These are phyloP conservation scores for Lepidium africanum DNA, from an alignment of 345 rosid species.

Conservation along the genomic window DNA sequence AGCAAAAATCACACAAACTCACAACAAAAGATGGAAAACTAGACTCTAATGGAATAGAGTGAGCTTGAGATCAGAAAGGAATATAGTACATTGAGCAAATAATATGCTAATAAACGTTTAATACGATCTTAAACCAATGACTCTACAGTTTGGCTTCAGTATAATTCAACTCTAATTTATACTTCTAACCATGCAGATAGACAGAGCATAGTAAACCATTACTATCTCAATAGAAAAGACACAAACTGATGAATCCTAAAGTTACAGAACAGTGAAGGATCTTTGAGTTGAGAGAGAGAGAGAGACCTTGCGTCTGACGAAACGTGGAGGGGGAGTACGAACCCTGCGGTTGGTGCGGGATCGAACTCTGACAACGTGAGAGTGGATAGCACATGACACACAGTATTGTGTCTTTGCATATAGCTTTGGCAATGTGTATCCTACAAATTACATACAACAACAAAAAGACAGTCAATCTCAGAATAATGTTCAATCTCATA, in stretches of 20 bases:
- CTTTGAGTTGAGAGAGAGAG: neutral
- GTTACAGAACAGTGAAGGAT: neutral
- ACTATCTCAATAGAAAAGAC: too few relatives aligned
- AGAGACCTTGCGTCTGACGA: slow-evolving; percentile 67
- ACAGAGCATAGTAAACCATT: too few relatives aligned
- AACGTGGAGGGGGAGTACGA: slow-evolving; percentile 88
- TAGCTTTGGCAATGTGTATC: slow-evolving; percentile 70
- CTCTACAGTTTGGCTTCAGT: too few relatives aligned
- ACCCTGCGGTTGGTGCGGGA: slow-evolving; percentile 78
- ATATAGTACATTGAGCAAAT: too few relatives aligned
- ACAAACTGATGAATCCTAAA: too few relatives aligned
- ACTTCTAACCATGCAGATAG: too few relatives aligned
- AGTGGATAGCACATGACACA: slow-evolving; percentile 94
- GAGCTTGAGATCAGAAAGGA: too few relatives aligned
- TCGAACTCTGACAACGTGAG: slow-evolving; percentile 92
- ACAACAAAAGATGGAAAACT: neutral
- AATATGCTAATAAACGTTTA: too few relatives aligned
- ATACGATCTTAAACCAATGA: too few relatives aligned
- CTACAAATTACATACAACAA: slow-evolving; percentile 22
- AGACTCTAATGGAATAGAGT: neutral
- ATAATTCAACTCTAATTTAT: too few relatives aligned
- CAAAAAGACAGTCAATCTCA: neutral
- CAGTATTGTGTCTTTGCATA: slow-evolving; percentile 92
- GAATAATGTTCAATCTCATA: too few relatives aligned
- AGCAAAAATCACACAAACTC: neutral